Base-by-base conservation (phyloP, 2,329 filamentous ascomycete genomes). In the Fusarium xylarioides region DNA sequence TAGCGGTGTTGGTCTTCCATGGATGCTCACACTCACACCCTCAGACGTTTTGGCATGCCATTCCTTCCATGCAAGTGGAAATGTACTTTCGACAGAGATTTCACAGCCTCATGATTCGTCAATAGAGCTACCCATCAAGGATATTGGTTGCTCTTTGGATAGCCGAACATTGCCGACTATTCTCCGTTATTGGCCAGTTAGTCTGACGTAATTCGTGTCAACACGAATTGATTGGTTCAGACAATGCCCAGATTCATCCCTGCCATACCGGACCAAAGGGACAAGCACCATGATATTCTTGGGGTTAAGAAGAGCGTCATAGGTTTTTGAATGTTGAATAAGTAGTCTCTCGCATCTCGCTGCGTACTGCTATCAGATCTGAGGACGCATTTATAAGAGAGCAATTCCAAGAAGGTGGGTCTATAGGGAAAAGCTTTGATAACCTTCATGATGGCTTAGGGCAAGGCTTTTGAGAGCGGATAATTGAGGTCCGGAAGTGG, bases 131-230 rank as follows among this genome's bases (percentile, higher is more conserved):
- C 32, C 23, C 35, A 50, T 44, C 52, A 68, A 70, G 68, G 42
- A 43, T 60, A 42, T 71, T 61, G 55, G 44, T 56, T 60, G 50
- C 12, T 7, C 34, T 38, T 50, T 21, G 26, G 14, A 69, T 75
- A 75, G 55, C 75, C 75, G 75, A 77, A 72, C 66, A 47, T 74
- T 75, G 63, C 75, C 75, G 75, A 77, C 44, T 75, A 77, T 70
- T 74, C 74, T 66, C 75, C 75, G 63, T 30, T 18, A 77, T 75
- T 77, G 73, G 75, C 19, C 26, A 42, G 50, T n/a, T 1, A 12
- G 23, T 21, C 47, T 43, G 49, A 42, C 40, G 42, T 52, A 42
- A 46, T 50, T 52, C 34, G 14, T 37, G 49, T 63, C 18, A 8
- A 28, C n/a, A 21, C 23, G 23, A 26, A 52, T 28, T 68, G 64